phyloP scores from a whole-genome alignment of 1,139 yeast genomes.

The Yamadazyma kanchanaburiensis region DNA sequence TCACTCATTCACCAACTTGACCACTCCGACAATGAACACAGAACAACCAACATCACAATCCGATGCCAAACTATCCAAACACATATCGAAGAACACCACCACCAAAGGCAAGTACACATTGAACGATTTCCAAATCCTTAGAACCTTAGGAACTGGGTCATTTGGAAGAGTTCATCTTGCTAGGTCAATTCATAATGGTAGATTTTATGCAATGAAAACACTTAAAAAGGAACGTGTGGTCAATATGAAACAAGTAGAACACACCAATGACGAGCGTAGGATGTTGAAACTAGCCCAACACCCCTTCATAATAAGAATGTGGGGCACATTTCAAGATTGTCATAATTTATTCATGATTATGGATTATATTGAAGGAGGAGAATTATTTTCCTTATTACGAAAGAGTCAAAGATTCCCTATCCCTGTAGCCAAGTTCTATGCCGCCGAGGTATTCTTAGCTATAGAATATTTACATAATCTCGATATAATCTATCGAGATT shows the following conservation, averaged over 20 bases:
- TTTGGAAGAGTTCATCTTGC: conserved; percentile 63
- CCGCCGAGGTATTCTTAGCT: conserved; percentile 59
- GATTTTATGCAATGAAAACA: conserved; percentile 59
- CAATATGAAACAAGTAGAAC: conserved; percentile 61
- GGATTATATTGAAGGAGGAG: conserved; percentile 67
- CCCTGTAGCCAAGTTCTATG: conserved; percentile 62
- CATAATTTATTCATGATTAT: conserved; percentile 56
- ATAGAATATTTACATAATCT: conserved; percentile 56
- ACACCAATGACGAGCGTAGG: conserved; percentile 59
- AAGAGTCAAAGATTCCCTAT: conserved; percentile 61
- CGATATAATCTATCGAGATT: conserved; percentile 57
- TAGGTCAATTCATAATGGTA: conserved; percentile 55
- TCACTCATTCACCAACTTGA: too few relatives aligned
- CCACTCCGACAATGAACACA: too few relatives aligned
- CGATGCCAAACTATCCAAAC: conserved; percentile 11
- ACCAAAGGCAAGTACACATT: conserved; percentile 56
- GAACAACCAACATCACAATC: not conserved
- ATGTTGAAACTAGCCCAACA: conserved; percentile 56
- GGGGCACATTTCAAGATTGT: conserved; percentile 64
- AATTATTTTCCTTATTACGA: conserved; percentile 51
- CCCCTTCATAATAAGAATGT: conserved; percentile 59
- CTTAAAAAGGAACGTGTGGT: conserved; percentile 57
- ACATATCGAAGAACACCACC: conserved; percentile 20
- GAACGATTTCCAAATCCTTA: conserved; percentile 49
- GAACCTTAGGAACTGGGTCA: conserved; percentile 61